phyloP scores from a whole-genome alignment of 331 rosid species.

The Arachis monticola region DNA sequence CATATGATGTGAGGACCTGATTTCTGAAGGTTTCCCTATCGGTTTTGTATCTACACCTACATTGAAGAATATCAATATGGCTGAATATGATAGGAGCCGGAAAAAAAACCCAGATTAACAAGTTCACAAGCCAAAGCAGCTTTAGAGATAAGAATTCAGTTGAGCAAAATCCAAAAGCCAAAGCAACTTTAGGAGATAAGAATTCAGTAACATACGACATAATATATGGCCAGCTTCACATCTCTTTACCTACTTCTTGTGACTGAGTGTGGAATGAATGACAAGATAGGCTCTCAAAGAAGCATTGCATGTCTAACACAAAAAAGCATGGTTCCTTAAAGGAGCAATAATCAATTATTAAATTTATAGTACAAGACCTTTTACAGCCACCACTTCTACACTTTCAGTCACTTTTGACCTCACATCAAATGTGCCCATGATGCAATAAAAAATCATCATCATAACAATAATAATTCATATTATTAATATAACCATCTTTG shows the following conservation, averaged over 20 bases:
- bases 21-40: background rate
- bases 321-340: background rate
- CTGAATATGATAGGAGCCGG: background rate
- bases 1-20: background rate
- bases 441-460: background rate
- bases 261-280: background rate
- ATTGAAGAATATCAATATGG: background rate
- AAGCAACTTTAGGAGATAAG: background rate
- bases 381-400: background rate
- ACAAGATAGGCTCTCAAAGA: background rate
- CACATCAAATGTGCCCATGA: background rate
- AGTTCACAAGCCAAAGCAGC: too few relatives aligned
- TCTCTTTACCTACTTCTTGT: background rate
- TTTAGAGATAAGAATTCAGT: too few relatives aligned
- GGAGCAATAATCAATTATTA: background rate
- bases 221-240: background rate
- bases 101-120: background rate
- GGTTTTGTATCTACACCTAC: background rate
- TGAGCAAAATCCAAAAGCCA: background rate
- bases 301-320: background rate
- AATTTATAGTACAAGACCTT: background rate
- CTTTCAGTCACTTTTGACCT: background rate
- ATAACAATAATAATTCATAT: background rate
- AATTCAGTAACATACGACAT: background rate
- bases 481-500: background rate